phyloP scores from a whole-genome alignment of 2,329 filamentous ascomycete genomes.

The Aspergillus felis region DNA sequence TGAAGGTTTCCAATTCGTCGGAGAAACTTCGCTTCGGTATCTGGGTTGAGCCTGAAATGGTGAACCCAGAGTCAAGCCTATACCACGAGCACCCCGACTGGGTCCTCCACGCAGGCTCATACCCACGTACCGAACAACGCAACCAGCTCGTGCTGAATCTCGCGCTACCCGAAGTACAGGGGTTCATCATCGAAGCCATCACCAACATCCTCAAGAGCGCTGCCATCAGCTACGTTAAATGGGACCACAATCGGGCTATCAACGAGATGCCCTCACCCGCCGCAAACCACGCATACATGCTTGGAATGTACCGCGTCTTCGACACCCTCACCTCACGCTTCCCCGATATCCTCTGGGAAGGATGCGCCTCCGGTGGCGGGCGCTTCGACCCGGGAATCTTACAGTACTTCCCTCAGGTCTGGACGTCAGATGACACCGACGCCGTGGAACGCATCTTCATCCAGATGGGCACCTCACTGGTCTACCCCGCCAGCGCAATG shows the following conservation, averaged over 20 bases:
- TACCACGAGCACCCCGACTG: slow-evolving; percentile 62
- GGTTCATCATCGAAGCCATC: slow-evolving; percentile 57
- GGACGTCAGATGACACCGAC: slow-evolving; percentile 65
- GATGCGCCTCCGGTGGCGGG: slow-evolving; percentile 62
- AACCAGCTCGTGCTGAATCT: slow-evolving; percentile 61
- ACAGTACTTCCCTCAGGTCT: slow-evolving; percentile 63
- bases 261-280: slow-evolving; percentile 56
- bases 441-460: slow-evolving; percentile 58
- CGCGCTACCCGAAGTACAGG: slow-evolving; percentile 58
- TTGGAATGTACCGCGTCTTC: slow-evolving; percentile 62
- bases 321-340: slow-evolving; percentile 57
- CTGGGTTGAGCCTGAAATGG: slow-evolving; percentile 68
- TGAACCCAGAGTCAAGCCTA: slow-evolving; percentile 58
- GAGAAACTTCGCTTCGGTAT: slow-evolving; percentile 57
- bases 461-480: slow-evolving; percentile 61
- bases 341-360: slow-evolving; percentile 62
- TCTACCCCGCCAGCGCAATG: slow-evolving; percentile 61
- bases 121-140: slow-evolving; percentile 54
- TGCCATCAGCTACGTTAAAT: slow-evolving; percentile 60
- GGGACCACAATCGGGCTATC: slow-evolving; percentile 65
- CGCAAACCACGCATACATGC: slow-evolving; percentile 57
- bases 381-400: slow-evolving; percentile 62
- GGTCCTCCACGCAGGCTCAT: slow-evolving; percentile 55
- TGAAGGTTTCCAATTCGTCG: slow-evolving; percentile 47
- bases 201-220: slow-evolving; percentile 52